These are phyloP conservation scores for Colletotrichum gigasporum DNA, from an alignment of 2,329 filamentous ascomycete genomes.

Conservation along the genomic window DNA sequence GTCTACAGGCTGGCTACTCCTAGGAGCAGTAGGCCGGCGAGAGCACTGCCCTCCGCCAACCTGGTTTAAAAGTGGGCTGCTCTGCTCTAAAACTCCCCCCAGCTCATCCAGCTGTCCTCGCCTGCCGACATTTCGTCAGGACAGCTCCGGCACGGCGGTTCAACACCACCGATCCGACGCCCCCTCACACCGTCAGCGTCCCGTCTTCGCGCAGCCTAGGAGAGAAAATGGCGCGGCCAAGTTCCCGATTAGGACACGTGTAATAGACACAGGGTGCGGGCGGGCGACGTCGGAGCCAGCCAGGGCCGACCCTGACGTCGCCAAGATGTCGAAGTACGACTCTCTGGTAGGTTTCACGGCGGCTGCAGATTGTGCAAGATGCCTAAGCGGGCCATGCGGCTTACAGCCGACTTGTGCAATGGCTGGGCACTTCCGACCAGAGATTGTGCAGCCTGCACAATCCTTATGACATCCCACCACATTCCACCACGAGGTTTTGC, in stretches of 20 bases:
- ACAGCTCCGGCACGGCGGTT: too few species aligned
- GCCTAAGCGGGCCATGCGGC: constrained; percentile 7
- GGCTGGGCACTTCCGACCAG: not conserved
- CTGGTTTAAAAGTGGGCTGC: too few species aligned
- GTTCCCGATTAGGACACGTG: not conserved
- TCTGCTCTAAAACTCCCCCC: too few species aligned
- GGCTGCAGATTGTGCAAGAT: constrained; percentile 22
- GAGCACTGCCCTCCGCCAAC: not conserved
- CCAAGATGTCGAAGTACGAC: constrained; percentile 15
- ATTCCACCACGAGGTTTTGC: not conserved
- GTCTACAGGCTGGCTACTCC: too few species aligned
- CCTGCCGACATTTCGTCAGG: not conserved
- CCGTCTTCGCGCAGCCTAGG: too few species aligned
- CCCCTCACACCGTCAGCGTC: not conserved
- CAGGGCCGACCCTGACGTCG: constrained; percentile 11
- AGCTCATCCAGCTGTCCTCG: not conserved
- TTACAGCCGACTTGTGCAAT: constrained; percentile 15
- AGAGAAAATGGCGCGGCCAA: not conserved
- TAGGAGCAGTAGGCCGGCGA: too few species aligned
- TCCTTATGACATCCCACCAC: not conserved
- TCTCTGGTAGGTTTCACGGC: constrained; percentile 9
- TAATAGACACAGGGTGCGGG: constrained; percentile 11
- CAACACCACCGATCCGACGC: too few species aligned
- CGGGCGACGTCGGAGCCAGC: constrained; percentile 2
- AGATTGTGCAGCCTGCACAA: constrained; percentile 4